Base-by-base conservation (phyloP, 2,329 filamentous ascomycete species). In the Fusarium sp. region DNA sequence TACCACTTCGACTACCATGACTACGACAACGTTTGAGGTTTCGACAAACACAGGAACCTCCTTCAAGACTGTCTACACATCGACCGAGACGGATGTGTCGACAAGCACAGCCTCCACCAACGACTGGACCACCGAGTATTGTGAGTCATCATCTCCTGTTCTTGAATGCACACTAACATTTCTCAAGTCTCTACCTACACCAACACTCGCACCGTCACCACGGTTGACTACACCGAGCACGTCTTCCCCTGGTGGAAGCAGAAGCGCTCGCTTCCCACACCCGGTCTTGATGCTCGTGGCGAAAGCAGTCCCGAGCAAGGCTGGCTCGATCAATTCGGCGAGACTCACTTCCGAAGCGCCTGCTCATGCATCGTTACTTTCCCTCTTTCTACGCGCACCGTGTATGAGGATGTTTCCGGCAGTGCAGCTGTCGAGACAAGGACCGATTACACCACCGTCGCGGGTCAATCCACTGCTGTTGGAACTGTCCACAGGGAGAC, bases 291-390 rank as follows among this genome's bases (percentile, higher is more conserved):
- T 9, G 11, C 27, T n/a, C 54, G 61, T 3, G 44, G n/a, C 11
- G 36, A 25, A 2, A 29, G 29, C 9, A 56, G 55, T 31, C 46
- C 38, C 1, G 62, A 62, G 9, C 40, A 68, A 16, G 53, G 33
- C 7, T 68, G 65, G 65, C 34, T 68, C 18, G 11, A 29, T 2
- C 20, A 58, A 3, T 68, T 44, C 0, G 65, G 65, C 23, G 46
- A 56, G 23, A 16, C 18, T 6, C 58, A 66, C 11, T 55, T 65
- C 34, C 49, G 33, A 5, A 68, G 58, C 27, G 65, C 65, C 3
- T 68, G 65, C 18, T 68, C 63, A 2, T 68, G 65, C 14, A 6
- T 68, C 1, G 50, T 66, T 8, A 27, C 49, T 0, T 66, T 46
- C 13, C 58, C 65, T 18, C 58, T 68, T 3, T 59, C 65, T 2